phyloP scores from a whole-genome alignment of 768 basidiomycete species.

The Lactifluus hygrophoroides region DNA sequence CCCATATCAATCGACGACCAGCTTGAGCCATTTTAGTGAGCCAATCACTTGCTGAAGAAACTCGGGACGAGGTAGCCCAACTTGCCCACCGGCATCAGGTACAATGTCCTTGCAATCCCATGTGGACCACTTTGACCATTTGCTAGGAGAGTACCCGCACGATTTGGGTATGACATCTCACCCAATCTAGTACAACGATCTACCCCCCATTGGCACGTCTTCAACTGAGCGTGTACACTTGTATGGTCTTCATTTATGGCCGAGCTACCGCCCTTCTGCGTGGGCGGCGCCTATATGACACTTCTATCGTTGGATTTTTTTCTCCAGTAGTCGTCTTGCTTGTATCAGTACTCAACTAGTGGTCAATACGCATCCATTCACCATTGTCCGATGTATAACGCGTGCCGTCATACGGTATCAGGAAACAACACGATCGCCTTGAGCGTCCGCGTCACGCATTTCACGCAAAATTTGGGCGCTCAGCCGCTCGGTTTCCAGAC shows the following conservation, averaged over 20 bases:
- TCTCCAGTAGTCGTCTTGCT: neutral
- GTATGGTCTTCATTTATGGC: neutral
- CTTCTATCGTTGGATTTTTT: neutral
- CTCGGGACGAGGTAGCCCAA: neutral
- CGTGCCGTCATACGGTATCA: no score
- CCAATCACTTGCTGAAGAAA: conserved; percentile 1
- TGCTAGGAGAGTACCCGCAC: neutral
- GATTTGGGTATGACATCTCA: neutral
- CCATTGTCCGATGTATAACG: no score
- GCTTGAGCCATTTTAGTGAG: neutral
- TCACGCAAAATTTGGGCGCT: no score
- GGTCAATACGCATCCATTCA: neutral
- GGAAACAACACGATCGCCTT: no score
- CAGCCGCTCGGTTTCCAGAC: no score
- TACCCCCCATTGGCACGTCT: neutral
- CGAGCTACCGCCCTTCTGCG: neutral
- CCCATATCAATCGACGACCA: neutral
- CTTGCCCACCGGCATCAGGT: conserved; percentile 1
- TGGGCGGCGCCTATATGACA: neutral
- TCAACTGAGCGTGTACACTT: neutral
- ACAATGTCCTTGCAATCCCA: no score
- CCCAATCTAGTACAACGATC: neutral
- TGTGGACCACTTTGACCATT: neutral
- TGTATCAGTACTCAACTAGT: neutral
- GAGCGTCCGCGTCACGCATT: no score